These are phyloP conservation scores for Fonsecaea multimorphosa DNA, from an alignment of 2,329 filamentous ascomycete species.

Conservation along the genomic window DNA sequence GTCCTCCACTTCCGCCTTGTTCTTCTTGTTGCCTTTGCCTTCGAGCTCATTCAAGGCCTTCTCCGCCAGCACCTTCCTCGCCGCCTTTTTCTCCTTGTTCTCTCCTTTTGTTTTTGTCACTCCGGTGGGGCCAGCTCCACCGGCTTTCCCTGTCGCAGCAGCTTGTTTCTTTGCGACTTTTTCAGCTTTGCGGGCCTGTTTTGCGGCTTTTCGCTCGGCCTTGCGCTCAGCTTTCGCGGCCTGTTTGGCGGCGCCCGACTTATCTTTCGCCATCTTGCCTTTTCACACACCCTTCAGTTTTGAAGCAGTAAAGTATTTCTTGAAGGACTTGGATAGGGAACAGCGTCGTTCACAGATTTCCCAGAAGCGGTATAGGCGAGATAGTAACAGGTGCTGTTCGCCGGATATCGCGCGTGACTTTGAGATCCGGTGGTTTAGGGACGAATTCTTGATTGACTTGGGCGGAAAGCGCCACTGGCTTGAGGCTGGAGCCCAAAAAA, in stretches of 20 bases:
- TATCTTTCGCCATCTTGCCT: conserved; percentile 40
- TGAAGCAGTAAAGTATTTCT: background rate
- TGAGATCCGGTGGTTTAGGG: background rate
- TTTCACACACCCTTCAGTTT: background rate
- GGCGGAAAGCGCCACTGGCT: background rate
- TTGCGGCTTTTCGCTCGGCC: conserved; percentile 51
- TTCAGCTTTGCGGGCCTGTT: conserved; percentile 42
- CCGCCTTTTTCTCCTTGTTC: conserved; percentile 56
- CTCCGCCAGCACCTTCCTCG: conserved; percentile 36
- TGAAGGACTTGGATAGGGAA: background rate
- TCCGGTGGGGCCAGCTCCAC: conserved; percentile 22
- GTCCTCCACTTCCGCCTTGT: conserved; percentile 21
- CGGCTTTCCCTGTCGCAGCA: conserved; percentile 8
- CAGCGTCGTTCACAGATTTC: background rate
- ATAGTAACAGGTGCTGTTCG: background rate
- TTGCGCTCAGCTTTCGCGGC: conserved; percentile 44
- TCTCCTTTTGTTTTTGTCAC: conserved; percentile 49
- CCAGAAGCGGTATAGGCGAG: background rate
- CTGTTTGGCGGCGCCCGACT: conserved; percentile 28
- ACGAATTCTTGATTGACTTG: background rate
- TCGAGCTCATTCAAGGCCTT: conserved; percentile 38
- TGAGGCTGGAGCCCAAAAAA: background rate
- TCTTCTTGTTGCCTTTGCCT: conserved; percentile 14
- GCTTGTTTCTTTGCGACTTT: conserved; percentile 14
- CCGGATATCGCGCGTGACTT: background rate